Evolutionary conservation across 352 stramenopile species (phyloP).

Genomic region (Globisporangium paddicum): DNA sequence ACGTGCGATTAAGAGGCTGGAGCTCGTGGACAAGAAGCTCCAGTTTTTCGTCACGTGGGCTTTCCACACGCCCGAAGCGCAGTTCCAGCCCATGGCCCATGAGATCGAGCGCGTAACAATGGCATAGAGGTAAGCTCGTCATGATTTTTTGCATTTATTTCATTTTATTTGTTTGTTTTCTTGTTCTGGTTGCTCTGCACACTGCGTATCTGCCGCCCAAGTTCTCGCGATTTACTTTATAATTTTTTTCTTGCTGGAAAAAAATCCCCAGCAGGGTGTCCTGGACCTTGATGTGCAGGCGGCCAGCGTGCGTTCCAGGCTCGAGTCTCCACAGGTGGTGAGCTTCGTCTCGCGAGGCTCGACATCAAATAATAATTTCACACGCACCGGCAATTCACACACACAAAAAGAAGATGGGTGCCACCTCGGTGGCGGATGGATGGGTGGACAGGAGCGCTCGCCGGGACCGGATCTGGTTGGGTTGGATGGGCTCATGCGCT

Average conservation of each 20-base stretch:
- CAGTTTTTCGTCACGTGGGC: constrained; percentile 56
- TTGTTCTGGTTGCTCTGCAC: not conserved
- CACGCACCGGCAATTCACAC: constrained; percentile 4
- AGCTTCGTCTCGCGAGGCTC: not conserved
- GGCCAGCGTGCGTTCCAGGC: no score
- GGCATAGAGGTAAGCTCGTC: not conserved
- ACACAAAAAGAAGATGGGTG: not conserved
- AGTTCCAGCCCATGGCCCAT: constrained; percentile 1
- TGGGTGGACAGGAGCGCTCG: not conserved
- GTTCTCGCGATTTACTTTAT: not conserved
- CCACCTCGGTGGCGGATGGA: not conserved
- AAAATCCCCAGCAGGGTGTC: no score
- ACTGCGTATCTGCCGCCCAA: not conserved
- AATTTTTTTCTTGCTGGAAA: not conserved
- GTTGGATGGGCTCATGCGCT: constrained; percentile 27
- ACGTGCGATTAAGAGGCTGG: constrained; percentile 22
- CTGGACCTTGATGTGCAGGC: no score
- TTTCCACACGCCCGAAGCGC: constrained; percentile 17
- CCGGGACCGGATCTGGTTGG: not conserved
- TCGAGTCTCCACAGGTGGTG: not conserved
- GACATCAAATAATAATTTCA: constrained; percentile 12
- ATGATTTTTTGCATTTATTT: no score
- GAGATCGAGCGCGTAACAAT: constrained; percentile 4
- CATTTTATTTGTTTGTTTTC: not conserved
- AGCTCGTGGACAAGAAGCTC: constrained; percentile 42